Conservation (phyloP, 192 early-diverging fungal genomes). For the Phycomyces blakesleeanus region DNA sequence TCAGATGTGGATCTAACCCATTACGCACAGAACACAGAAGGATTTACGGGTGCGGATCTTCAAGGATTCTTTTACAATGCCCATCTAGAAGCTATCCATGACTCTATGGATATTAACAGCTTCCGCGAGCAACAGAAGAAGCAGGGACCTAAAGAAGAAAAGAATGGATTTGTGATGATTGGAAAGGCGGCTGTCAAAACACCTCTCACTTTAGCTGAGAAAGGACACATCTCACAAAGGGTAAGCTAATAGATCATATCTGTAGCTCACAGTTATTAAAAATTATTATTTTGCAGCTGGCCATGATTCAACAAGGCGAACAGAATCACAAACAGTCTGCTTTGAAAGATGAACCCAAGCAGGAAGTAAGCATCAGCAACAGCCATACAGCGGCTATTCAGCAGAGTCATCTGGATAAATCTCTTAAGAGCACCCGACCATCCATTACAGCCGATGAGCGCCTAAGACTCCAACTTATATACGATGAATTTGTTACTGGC, state of each 20-base stretch:
- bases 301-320: constrained; percentile 18
- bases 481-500: constrained; percentile 56
- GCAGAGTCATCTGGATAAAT: constrained; percentile 50
- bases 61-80: constrained; percentile 93
- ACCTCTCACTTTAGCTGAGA: constrained; percentile 49
- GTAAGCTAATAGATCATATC: constrained; percentile 32
- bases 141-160: constrained; percentile 14
- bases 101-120: constrained; percentile 49
- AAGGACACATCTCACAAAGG: constrained; percentile 47
- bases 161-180: constrained; percentile 41
- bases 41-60: constrained; percentile 89
- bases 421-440: constrained; percentile 53
- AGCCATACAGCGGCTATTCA: constrained; percentile 32
- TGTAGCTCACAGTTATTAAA: background rate
- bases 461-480: constrained; percentile 50
- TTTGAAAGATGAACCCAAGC: constrained; percentile 18
- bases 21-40: constrained; percentile 64
- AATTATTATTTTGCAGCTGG: constrained; percentile 17
- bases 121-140: constrained; percentile 39
- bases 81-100: constrained; percentile 86
- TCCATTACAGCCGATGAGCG: constrained; percentile 60
- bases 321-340: constrained; percentile 11
- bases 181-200: constrained; percentile 30
- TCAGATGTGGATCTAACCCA: constrained; percentile 56
- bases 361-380: constrained; percentile 22